phyloP scores from a whole-genome alignment of 768 basidiomycete genomes.

The Boletus tylopilopsis region DNA sequence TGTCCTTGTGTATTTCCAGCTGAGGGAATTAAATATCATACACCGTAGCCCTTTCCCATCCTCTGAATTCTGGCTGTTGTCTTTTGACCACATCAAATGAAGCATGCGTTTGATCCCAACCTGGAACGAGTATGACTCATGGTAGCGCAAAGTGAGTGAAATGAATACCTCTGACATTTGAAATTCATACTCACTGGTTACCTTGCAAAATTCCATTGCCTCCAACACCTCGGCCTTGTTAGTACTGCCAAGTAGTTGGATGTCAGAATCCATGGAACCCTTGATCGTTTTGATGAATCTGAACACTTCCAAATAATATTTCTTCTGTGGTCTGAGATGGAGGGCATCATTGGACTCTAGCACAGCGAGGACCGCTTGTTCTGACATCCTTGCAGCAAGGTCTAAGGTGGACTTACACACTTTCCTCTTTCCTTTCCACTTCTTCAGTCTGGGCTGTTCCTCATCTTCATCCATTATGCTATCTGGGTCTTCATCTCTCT shows the following conservation, averaged over 20 bases:
- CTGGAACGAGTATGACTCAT: constrained; percentile 36
- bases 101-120: constrained; percentile 92
- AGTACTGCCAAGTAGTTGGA: constrained; percentile 79
- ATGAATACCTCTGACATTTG: constrained; percentile 63
- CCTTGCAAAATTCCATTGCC: constrained; percentile 85
- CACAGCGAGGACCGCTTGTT: constrained; percentile 67
- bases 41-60: constrained; percentile 72
- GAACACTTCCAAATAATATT: constrained; percentile 84
- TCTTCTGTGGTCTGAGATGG: constrained; percentile 69
- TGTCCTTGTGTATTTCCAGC: too few species aligned
- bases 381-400: constrained; percentile 62
- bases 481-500: constrained; percentile 32
- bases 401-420: constrained; percentile 70
- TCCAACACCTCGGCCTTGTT: constrained; percentile 82
- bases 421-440: constrained; percentile 43
- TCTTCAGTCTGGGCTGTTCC: constrained; percentile 33
- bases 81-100: constrained; percentile 96
- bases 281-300: constrained; percentile 74
- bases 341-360: constrained; percentile 64
- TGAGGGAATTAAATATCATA: too few species aligned
- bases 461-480: constrained; percentile 39
- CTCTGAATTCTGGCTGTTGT: constrained; percentile 77
- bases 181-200: constrained; percentile 78
- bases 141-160: neutral
- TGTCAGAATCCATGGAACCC: constrained; percentile 65